phyloP scores from a whole-genome alignment of 2,329 filamentous ascomycete genomes.

The Pezicula radicicola region DNA sequence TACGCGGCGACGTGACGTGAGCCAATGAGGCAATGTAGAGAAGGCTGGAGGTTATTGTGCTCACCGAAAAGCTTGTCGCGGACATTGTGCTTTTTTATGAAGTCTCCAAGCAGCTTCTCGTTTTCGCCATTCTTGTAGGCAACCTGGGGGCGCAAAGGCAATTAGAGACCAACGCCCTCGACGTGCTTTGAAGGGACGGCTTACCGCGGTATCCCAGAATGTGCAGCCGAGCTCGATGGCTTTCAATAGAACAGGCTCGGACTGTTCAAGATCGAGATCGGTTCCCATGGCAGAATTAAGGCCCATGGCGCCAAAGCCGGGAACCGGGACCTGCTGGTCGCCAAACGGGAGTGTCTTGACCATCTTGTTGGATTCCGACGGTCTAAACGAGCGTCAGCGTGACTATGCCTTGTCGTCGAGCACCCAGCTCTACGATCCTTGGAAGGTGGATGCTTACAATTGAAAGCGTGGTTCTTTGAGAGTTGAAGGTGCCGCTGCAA shows the following conservation, averaged over 20 bases:
- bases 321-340: slow-evolving; percentile 35
- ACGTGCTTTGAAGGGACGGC: too few species aligned
- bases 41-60: slow-evolving; percentile 28
- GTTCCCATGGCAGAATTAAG: slow-evolving; percentile 40
- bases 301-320: slow-evolving; percentile 49
- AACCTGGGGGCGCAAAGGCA: too few species aligned
- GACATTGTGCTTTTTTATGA: slow-evolving; percentile 32
- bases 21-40: background rate
- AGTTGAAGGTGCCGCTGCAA: too few species aligned
- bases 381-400: too few species aligned
- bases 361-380: slow-evolving; percentile 21
- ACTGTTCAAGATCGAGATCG: slow-evolving; percentile 39
- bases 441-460: too few species aligned
- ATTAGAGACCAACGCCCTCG: too few species aligned
- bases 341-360: slow-evolving; percentile 38
- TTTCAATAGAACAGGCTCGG: slow-evolving; percentile 46
- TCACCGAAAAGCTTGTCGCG: slow-evolving; percentile 37
- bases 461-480: too few species aligned
- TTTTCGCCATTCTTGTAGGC: too few species aligned
- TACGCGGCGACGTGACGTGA: slow-evolving; percentile 40
- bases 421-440: too few species aligned
- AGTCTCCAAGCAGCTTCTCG: too few species aligned
- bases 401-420: too few species aligned
- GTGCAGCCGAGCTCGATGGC: slow-evolving; percentile 44
- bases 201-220: slow-evolving; percentile 26